Conservation (phyloP, 371 early-diverging fungal species). For the Mortierella polycephala region DNA sequence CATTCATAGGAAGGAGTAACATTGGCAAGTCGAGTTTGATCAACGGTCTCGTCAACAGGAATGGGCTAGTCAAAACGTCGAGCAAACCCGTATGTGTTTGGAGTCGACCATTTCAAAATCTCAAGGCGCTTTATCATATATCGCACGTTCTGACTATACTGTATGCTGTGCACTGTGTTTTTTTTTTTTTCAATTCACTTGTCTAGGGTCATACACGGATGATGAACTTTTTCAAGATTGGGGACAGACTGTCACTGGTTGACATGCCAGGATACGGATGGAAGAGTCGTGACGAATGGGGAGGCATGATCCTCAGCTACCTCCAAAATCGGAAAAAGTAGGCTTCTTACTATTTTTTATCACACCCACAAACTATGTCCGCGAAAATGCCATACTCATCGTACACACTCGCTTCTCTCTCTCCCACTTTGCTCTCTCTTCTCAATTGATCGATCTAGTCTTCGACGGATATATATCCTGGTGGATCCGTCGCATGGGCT, state of each 20-base stretch:
- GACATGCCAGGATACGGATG: conserved; percentile 89
- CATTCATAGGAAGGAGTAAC: conserved; percentile 83
- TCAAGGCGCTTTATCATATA: background rate
- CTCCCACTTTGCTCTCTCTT: background rate
- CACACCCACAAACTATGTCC: background rate
- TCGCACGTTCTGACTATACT: background rate
- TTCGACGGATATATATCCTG: conserved; percentile 72
- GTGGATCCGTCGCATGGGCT: conserved; percentile 77
- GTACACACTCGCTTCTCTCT: background rate
- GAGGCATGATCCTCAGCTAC: conserved; percentile 73
- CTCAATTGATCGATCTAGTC: conserved; percentile 44
- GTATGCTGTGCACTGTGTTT: background rate
- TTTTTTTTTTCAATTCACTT: background rate
- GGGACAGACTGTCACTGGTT: conserved; percentile 68
- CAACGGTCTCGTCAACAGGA: conserved; percentile 69
- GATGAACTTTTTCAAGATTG: conserved; percentile 77
- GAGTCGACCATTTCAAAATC: background rate
- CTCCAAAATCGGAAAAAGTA: conserved; percentile 68
- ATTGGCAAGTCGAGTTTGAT: conserved; percentile 84
- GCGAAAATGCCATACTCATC: background rate
- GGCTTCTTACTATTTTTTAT: conserved; percentile 8
- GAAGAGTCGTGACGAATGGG: conserved; percentile 79
- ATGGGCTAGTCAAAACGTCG: conserved; percentile 75
- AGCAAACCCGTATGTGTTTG: conserved; percentile 68
- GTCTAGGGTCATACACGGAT: conserved; percentile 75